These are phyloP conservation scores for Niveomyces coronatus DNA, from an alignment of 2,329 filamentous ascomycete species.

Conservation along the genomic window DNA sequence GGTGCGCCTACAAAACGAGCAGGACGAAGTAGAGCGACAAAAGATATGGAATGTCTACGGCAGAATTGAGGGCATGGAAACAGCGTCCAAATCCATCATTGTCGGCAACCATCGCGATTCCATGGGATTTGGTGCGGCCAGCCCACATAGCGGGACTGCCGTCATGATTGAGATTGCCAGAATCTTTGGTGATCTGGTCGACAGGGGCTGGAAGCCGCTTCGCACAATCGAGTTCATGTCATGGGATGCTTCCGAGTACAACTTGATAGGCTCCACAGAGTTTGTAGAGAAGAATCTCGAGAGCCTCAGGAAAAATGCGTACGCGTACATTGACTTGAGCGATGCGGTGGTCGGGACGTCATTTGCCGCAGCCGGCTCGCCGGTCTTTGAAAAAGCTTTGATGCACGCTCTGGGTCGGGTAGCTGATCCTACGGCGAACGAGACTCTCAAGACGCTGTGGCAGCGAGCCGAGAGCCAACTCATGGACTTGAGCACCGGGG, in stretches of 20 bases:
- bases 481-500: constrained; percentile 54
- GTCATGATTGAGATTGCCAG: constrained; percentile 82
- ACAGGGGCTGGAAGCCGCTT: constrained; percentile 76
- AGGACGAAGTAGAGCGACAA: constrained; percentile 74
- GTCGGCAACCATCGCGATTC: constrained; percentile 90
- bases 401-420: constrained; percentile 65
- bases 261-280: constrained; percentile 87
- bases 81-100: constrained; percentile 72
- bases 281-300: constrained; percentile 82
- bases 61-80: constrained; percentile 73
- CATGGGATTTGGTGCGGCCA: constrained; percentile 79
- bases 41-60: constrained; percentile 90
- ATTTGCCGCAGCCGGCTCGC: constrained; percentile 72
- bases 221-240: constrained; percentile 96
- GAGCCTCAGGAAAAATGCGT: constrained; percentile 58
- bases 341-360: constrained; percentile 64
- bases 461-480: constrained; percentile 51
- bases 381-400: constrained; percentile 64
- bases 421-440: constrained; percentile 59
- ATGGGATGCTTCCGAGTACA: constrained; percentile 93
- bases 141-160: constrained; percentile 81
- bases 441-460: constrained; percentile 68
- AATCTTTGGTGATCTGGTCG: constrained; percentile 69
- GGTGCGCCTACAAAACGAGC: constrained; percentile 74
- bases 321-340: constrained; percentile 89